Evolutionary conservation across 2,329 filamentous ascomycete species (phyloP).

Genomic region (Claviceps sp.): DNA sequence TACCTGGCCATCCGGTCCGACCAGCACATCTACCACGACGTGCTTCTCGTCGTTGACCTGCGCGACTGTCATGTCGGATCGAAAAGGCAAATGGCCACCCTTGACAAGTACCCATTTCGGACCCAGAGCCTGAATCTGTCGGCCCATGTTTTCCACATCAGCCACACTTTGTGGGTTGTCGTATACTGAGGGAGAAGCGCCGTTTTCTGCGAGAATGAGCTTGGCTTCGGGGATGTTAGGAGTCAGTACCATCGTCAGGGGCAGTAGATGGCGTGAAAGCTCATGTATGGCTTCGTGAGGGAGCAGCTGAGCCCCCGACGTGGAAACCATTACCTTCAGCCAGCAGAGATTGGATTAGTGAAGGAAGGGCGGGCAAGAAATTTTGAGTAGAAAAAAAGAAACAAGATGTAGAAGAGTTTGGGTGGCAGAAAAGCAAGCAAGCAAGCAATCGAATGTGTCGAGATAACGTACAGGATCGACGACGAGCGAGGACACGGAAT

Average conservation of each 20-base stretch:
- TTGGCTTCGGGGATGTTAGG: conserved; percentile 67
- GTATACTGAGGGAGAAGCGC: conserved; percentile 16
- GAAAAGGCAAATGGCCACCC: conserved; percentile 78
- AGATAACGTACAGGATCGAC: conserved; percentile 22
- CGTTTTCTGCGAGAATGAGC: conserved; percentile 45
- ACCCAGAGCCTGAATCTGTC: conserved; percentile 51
- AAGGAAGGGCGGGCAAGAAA: background rate
- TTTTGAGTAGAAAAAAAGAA: background rate
- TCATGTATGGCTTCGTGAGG: conserved; percentile 48
- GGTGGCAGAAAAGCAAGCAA: background rate
- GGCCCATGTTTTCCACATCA: conserved; percentile 57
- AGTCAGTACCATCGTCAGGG: conserved; percentile 54
- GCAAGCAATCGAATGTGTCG: background rate
- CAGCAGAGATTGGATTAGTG: conserved; percentile 6
- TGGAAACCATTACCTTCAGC: conserved; percentile 76
- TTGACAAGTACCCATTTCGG: conserved; percentile 76
- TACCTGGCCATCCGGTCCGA: conserved; percentile 41
- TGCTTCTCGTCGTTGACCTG: conserved; percentile 43
- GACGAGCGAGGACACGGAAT: conserved; percentile 19
- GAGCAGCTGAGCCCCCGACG: conserved; percentile 59
- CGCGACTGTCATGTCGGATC: conserved; percentile 45
- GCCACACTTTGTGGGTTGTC: conserved; percentile 38
- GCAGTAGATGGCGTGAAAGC: conserved; percentile 47
- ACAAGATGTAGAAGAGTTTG: background rate
- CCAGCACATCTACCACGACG: conserved; percentile 65